Conservation (phyloP, 768 basidiomycete genomes). For the Boletus sp. region DNA sequence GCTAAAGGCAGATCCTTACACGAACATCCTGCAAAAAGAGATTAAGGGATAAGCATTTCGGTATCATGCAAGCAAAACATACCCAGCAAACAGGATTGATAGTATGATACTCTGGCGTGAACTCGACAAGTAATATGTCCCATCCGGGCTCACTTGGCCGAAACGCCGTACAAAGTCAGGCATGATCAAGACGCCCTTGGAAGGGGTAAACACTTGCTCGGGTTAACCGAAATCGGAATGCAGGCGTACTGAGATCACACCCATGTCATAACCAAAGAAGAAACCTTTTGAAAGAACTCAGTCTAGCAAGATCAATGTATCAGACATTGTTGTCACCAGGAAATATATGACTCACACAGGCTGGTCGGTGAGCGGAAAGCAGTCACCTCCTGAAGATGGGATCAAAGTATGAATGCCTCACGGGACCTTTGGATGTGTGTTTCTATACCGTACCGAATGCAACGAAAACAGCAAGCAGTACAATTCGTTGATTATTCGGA, state of each 20-base stretch:
- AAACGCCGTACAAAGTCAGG: conserved; percentile 14
- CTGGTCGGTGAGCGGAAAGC: background rate
- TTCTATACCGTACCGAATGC: conserved; percentile 10
- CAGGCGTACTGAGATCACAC: conserved; percentile 13
- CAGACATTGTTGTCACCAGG: background rate
- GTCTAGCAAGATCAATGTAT: conserved; percentile 1
- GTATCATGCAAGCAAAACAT: background rate
- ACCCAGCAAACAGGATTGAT: conserved; percentile 16
- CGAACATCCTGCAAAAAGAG: conserved; percentile 6
- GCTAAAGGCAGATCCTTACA: background rate
- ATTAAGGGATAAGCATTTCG: background rate
- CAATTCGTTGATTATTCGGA: conserved; percentile 9
- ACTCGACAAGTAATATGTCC: conserved; percentile 14
- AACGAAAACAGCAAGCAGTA: conserved; percentile 13
- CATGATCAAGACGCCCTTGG: conserved; percentile 15
- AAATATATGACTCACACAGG: background rate
- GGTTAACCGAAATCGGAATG: background rate
- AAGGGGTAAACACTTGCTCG: background rate
- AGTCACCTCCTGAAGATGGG: conserved; percentile 8
- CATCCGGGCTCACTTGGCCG: conserved; percentile 4
- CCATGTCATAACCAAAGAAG: conserved; percentile 14
- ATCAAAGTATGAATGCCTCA: background rate
- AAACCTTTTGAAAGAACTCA: conserved; percentile 6
- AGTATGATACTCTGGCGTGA: conserved; percentile 17
- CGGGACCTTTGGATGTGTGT: background rate